Conservation (phyloP, 73 alveolate species). For the Paraurostyla sp. region DNA sequence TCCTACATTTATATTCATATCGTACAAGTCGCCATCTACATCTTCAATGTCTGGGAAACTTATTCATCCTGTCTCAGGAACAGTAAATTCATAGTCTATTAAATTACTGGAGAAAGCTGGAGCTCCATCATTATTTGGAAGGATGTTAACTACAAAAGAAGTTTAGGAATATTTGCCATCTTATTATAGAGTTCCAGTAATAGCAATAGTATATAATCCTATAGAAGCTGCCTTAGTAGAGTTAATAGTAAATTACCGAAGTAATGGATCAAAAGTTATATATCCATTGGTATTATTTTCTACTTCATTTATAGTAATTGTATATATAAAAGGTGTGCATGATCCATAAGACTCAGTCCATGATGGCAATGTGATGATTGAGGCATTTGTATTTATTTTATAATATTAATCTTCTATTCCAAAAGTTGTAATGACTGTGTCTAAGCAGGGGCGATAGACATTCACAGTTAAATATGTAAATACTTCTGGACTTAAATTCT, state of each 20-base stretch:
- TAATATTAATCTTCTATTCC: not conserved
- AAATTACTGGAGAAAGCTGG: not conserved
- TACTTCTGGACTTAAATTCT: not conserved
- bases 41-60: not conserved
- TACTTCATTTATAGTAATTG: not conserved
- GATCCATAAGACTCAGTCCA: conserved; percentile 28
- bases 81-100: not conserved
- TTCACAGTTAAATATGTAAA: not conserved
- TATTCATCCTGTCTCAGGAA: not conserved
- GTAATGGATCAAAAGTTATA: conserved; percentile 10
- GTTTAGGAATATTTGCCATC: not conserved
- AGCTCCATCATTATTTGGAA: conserved; percentile 8
- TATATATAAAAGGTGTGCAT: conserved; percentile 14
- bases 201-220: not conserved
- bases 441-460: not conserved
- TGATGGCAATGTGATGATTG: not conserved
- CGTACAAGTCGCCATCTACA: not conserved
- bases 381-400: not conserved
- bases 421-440: not conserved
- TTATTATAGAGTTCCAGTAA: not conserved
- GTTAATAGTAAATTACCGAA: not conserved
- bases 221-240: not conserved
- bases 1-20: not conserved
- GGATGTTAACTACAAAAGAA: not conserved
- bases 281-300: not conserved